Base-by-base conservation (phyloP, 305 asterid genomes). In the Fraxinus nigra region DNA sequence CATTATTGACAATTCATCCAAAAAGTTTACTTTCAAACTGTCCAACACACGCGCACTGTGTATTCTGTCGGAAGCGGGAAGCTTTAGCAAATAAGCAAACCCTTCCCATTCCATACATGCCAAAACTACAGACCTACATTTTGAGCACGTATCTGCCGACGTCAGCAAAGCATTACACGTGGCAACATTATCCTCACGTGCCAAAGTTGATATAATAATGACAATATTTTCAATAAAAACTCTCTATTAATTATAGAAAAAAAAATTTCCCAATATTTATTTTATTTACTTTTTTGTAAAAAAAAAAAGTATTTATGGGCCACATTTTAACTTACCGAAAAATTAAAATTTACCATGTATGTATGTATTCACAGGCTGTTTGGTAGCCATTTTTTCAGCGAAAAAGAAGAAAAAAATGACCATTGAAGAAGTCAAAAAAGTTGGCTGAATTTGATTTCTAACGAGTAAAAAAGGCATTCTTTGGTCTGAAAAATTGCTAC, bases 41-140 rank as follows among this genome's bases (percentile, higher is more conserved):
- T 85, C 93, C 89, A 86, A 82, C 48, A 84, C 90, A 87, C 86
- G 88, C 90, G 85, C 10, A 89, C 86, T 86, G 88, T 85, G 82
- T 87, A 85, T 86, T 83, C 83, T 83, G 91, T 81, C 89, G 72
- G 84, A 56, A 74, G 84, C 75, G 88, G 72, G 84, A 56, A 74
- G 84, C 75, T 75, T 67, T 80, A 61, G 81, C 32, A 32, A 73
- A 81, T 56, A 11, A 84, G 78, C 75, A 78, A 63, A 67, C 34
- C 48, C 72, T 73, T 82, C 61, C 33, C 75, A 75, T 75, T 70
- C 11, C 84, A 78, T 90, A 86, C 88, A 84, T 84, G 83, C 85
- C 84, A 24, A 9, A 1, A 5, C 22, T 34, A 11, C 77, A 54
- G 65, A 26, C 11, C 20, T 20, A 72, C 33, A 26, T n/a, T 7